A percentile compares a stretch with the other conserved stretches of the same genome.
Evolutionary conservation across 2,329 filamentous ascomycete genomes (phyloP).

Genomic region (Alternaria tenuissima): DNA sequence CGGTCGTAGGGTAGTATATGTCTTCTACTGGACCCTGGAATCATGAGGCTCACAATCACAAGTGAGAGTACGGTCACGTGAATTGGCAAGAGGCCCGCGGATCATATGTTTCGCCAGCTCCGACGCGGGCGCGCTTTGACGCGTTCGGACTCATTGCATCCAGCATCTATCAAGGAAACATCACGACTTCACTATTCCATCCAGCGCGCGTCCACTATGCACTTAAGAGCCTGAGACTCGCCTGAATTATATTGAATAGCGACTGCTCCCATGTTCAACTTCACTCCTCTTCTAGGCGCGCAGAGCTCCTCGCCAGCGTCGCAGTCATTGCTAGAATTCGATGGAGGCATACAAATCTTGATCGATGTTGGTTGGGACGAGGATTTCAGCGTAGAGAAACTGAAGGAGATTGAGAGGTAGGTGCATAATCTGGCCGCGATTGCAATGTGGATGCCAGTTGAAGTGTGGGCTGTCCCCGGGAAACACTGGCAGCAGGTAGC

Average conservation of each 20-base stretch:
- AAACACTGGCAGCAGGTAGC: neutral
- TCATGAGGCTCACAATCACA: neutral
- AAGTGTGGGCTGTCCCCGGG: neutral
- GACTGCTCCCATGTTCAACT: slow-evolving; percentile 80
- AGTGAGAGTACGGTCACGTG: neutral
- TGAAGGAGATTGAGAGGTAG: slow-evolving; percentile 90
- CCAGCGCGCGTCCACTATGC: slow-evolving; percentile 16
- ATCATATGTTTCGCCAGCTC: slow-evolving; percentile 5
- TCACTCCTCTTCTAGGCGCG: slow-evolving; percentile 90
- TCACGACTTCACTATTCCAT: neutral
- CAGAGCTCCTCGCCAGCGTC: slow-evolving; percentile 86
- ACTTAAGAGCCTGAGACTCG: slow-evolving; percentile 4
- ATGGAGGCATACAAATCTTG: slow-evolving; percentile 94
- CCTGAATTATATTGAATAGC: slow-evolving; percentile 3
- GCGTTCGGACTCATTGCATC: slow-evolving; percentile 4
- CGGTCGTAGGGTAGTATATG: neutral
- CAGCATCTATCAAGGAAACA: slow-evolving; percentile 10
- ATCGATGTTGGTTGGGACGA: slow-evolving; percentile 98
- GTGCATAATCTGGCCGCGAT: slow-evolving; percentile 17
- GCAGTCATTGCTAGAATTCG: slow-evolving; percentile 94
- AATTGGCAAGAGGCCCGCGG: neutral
- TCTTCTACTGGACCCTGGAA: neutral
- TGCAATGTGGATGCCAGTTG: slow-evolving; percentile 12
- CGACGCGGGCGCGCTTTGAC: slow-evolving; percentile 20
- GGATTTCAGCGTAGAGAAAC: slow-evolving; percentile 80